phyloP scores from a whole-genome alignment of 2,329 filamentous ascomycete species.

The Eutypa lata region DNA sequence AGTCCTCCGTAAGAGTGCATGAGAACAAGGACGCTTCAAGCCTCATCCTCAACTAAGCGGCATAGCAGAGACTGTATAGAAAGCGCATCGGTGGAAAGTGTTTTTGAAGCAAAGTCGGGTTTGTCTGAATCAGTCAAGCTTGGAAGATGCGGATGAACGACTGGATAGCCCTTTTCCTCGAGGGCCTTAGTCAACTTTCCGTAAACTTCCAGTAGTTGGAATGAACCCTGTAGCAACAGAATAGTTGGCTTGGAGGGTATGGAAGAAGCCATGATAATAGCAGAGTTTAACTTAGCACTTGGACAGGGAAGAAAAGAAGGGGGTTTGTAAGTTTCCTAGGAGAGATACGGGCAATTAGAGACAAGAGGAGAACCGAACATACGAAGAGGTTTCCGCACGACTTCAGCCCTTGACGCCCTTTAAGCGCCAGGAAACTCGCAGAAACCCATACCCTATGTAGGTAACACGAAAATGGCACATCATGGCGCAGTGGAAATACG shows the following conservation, averaged over 20 bases:
- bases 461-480: too few relatives aligned
- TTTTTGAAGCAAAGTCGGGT: slow-evolving; percentile 3
- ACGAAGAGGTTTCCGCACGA: background rate
- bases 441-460: too few relatives aligned
- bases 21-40: slow-evolving; percentile 13
- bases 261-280: background rate
- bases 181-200: background rate
- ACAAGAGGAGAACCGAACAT: background rate
- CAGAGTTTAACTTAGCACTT: background rate
- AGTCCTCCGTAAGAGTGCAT: slow-evolving; percentile 25
- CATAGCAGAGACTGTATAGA: background rate
- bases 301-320: background rate
- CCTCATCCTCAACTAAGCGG: slow-evolving; percentile 9
- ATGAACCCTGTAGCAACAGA: slow-evolving; percentile 6
- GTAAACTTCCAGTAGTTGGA: slow-evolving; percentile 8
- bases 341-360: background rate
- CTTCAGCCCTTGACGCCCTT: too few relatives aligned
- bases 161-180: background rate
- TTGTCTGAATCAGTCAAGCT: slow-evolving; percentile 1
- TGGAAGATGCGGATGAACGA: slow-evolving; percentile 5
- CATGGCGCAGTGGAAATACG: too few relatives aligned
- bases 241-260: slow-evolving; percentile 2
- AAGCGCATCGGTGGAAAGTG: slow-evolving; percentile 1
- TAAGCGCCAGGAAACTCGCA: too few relatives aligned
- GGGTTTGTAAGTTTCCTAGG: background rate